Conservation (phyloP, 179 eudicot genomes). For the Silene noctiflora region DNA sequence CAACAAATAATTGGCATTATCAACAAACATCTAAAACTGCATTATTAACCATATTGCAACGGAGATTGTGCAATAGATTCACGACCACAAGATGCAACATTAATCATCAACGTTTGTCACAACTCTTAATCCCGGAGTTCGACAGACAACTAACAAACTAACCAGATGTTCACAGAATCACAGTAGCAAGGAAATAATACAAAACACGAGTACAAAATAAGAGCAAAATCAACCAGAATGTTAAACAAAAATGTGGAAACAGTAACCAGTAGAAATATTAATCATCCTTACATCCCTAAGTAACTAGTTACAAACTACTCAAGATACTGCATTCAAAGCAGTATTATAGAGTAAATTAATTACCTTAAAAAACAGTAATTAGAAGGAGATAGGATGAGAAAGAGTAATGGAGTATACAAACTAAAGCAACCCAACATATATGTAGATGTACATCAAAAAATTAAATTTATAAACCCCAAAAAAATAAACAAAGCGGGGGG, state of each 20-base stretch:
- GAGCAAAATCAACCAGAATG: background rate
- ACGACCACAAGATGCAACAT: too few relatives aligned
- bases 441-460: conserved; percentile 33
- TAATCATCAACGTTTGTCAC: too few relatives aligned
- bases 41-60: too few relatives aligned
- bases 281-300: conserved; percentile 12
- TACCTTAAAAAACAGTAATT: conserved; percentile 16
- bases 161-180: too few relatives aligned
- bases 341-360: conserved; percentile 23
- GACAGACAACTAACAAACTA: too few relatives aligned
- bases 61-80: too few relatives aligned
- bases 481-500: background rate
- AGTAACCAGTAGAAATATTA: conserved; percentile 10
- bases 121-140: too few relatives aligned
- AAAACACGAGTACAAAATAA: background rate
- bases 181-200: background rate
- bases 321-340: conserved; percentile 28
- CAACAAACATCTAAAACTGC: too few relatives aligned
- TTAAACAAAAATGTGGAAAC: background rate
- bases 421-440: conserved; percentile 35
- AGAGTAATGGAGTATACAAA: conserved; percentile 14
- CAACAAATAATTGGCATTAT: too few relatives aligned
- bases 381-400: background rate
- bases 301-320: conserved; percentile 36
- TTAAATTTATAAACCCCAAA: conserved; percentile 1